Evolutionary conservation across 2,329 filamentous ascomycete genomes (phyloP), one percentile per base, ranked within the genome.

Genomic region (Penicillium capsulatum): DNA sequence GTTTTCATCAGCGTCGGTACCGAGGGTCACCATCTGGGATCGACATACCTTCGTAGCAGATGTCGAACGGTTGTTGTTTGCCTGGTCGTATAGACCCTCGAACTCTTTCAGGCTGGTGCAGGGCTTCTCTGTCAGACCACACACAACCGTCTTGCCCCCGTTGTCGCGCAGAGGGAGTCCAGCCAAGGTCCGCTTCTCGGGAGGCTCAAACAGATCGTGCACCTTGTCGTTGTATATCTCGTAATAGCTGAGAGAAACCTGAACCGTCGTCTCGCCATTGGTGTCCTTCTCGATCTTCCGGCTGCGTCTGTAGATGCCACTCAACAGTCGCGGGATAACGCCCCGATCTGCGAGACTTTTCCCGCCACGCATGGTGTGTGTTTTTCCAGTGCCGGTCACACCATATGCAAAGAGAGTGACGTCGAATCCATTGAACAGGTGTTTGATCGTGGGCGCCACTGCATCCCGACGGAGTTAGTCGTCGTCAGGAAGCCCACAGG

Each of bases 171-270:
- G 77, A 2, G 86, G 86, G 17, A 95, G 70, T 0, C 90, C 90
- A 0, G 85, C 77, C 2, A 86, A 72, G 0, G 85, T 89, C 35
- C 92, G 84, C 70, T 89, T 94, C 63, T 96, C 90, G 0, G 83
- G 84, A 0, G 88, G 74, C 61, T 95, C 86, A 51, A 96, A 87
- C 20, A 96, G 72, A 61, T 96, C 90, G 58, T 83, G 95, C 14
- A 95, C 89, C 61, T 91, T 91, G 70, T 96, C 90, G 64, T 94
- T 95, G 68, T 96, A 96, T 51, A 96, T 95, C 64, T 96, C 90
- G 68, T 94, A 95, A 68, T 96, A 96, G 17, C 86, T 90, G 57
- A 96, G 75, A 9, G 80, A 74, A 11, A 95, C 86, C 7, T 79
- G 71, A 15, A 94, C 86, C 2, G 71, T 74, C 0, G 83, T 90